Evolutionary conservation across 202 grass and related monocot species (phyloP), one percentile per base, ranked within the genome.

Genomic region (Panicum virgatum): DNA sequence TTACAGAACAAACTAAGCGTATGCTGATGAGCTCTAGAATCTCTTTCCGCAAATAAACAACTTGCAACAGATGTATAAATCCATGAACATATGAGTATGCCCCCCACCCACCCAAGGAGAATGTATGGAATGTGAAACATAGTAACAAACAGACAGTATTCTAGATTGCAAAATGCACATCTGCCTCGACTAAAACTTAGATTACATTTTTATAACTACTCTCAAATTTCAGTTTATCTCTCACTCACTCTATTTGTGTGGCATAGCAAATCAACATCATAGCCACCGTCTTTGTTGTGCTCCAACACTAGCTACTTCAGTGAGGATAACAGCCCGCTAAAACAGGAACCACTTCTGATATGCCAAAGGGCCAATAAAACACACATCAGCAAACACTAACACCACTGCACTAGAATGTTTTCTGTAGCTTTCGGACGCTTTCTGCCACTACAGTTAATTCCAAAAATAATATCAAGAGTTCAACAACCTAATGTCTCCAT

Each of bases 401-500:
- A 20, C 7, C 30, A 63, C 15, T 34, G 15, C 19, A 47, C 52
- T 36, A 47, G 12, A 44, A 32, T 51, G 7, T 42, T 54, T 52
- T 59, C 3, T 13, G 6, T 39, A 78, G 29, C 52, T 71, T 47
- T 39, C 22, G 23, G 40, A 7, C 20, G 62, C 5, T 59, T 51
- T 48, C 39, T 51, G n/a, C 19, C 40, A 45, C 7, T 26, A 50
- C 52, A 72, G 15, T 14, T 66, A 84, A 34, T 57, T 25, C n/a
- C 34, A 34, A 58, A 51, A 51, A 71, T 12, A 73, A 59, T 20
- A 79, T 53, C 63, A 80, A 59, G 14, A 53, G 42, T 62, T 68
- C 62, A 76, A 72, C 73, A 70, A 39, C 15, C 29, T 57, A 43
- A 43, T 58, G 43, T 16, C n/a, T 62, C 68, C 25, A 84, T 73